These are phyloP conservation scores for Astragalus glycyphyllos DNA, from an alignment of 306 rosid species.

Conservation along the genomic window DNA sequence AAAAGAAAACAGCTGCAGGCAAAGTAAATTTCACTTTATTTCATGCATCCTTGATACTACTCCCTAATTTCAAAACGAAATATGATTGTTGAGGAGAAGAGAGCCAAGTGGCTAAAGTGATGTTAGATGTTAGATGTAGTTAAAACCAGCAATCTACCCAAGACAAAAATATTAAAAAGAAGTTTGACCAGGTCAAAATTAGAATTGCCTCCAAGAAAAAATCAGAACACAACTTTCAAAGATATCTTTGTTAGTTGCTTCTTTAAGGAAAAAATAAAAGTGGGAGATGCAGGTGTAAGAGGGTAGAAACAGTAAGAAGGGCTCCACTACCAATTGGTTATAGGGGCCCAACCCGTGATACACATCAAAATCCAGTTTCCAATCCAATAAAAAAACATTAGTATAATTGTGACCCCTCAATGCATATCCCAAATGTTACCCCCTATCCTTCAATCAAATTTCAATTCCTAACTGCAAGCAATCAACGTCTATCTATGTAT, in stretches of 20 bases:
- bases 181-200: slow-evolving; percentile 49
- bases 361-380: slow-evolving; percentile 45
- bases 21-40: too few relatives aligned
- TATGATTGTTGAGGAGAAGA: too few relatives aligned
- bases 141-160: too few relatives aligned
- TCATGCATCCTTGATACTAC: too few relatives aligned
- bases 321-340: slow-evolving; percentile 22
- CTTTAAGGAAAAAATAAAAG: slow-evolving; percentile 35
- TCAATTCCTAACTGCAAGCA: slow-evolving; percentile 4
- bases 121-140: too few relatives aligned
- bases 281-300: slow-evolving; percentile 35
- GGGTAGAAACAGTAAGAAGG: neutral
- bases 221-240: slow-evolving; percentile 36
- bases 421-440: neutral
- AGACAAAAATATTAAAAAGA: neutral
- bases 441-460: slow-evolving; percentile 31
- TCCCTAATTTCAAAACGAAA: too few relatives aligned
- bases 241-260: slow-evolving; percentile 36
- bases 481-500: slow-evolving; percentile 3
- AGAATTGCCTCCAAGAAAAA: neutral
- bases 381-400: neutral
- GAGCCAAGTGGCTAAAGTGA: too few relatives aligned
- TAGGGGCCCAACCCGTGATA: neutral
- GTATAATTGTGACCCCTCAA: slow-evolving; percentile 10
- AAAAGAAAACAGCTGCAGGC: too few relatives aligned